Evolutionary conservation across 345 rosid genomes (phyloP).

Genomic region (Nasturtium officinale): DNA sequence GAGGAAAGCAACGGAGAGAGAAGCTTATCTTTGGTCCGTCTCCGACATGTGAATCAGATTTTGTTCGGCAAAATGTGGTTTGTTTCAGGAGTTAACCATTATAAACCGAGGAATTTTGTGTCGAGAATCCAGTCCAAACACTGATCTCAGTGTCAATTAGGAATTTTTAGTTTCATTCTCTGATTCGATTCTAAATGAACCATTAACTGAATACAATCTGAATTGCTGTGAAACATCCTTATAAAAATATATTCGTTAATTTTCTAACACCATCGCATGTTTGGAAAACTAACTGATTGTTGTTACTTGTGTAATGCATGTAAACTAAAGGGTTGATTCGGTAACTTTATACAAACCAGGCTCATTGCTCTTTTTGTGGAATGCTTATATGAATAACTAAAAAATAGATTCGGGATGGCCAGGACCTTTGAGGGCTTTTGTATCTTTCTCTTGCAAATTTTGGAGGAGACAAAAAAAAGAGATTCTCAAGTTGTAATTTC

Average conservation of each 20-base stretch:
- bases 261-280: too few species aligned
- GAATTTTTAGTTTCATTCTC: neutral
- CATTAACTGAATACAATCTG: neutral
- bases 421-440: neutral
- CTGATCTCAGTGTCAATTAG: neutral
- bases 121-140: neutral
- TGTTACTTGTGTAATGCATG: neutral
- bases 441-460: neutral
- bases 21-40: slow-evolving; percentile 94
- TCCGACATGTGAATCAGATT: slow-evolving; percentile 67
- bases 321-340: neutral
- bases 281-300: neutral
- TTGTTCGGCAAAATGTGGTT: slow-evolving; percentile 1
- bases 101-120: neutral
- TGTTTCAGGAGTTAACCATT: slow-evolving; percentile 14
- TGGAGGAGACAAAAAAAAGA: neutral
- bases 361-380: neutral
- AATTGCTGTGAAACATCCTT: too few species aligned
- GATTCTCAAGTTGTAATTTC: neutral
- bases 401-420: neutral
- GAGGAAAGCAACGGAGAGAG: slow-evolving; percentile 80
- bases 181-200: neutral
- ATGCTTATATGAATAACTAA: neutral
- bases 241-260: too few species aligned
- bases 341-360: neutral